Conservation (phyloP, 805 yeast genomes). For the Kuraishia hungarica region DNA sequence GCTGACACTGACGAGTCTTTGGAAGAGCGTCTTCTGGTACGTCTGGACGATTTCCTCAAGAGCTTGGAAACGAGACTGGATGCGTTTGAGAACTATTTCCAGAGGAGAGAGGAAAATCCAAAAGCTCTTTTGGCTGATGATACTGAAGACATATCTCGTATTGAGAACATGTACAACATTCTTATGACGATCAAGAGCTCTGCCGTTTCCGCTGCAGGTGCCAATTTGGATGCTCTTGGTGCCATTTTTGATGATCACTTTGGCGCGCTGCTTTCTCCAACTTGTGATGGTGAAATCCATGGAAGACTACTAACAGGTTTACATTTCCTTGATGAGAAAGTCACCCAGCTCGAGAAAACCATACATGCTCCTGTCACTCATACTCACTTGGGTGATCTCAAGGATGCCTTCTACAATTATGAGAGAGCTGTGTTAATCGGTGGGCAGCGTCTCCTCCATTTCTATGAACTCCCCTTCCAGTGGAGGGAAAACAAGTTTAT, state of each 20-base stretch:
- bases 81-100: constrained; percentile 18
- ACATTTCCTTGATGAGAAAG: constrained; percentile 30
- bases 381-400: constrained; percentile 16
- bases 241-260: constrained; percentile 21
- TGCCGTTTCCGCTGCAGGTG: constrained; percentile 9
- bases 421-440: constrained; percentile 37
- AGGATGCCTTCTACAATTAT: constrained; percentile 34
- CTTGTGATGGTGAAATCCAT: constrained; percentile 10
- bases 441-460: constrained; percentile 46
- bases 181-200: constrained; percentile 14
- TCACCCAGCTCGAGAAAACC: constrained; percentile 27
- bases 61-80: constrained; percentile 20
- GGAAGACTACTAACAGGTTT: constrained; percentile 25
- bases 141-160: constrained; percentile 1
- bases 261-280: constrained; percentile 11
- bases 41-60: constrained; percentile 18
- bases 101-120: constrained; percentile 9
- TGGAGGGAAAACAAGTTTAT: constrained; percentile 93
- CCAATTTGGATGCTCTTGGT: background rate
- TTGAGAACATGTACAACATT: constrained; percentile 15
- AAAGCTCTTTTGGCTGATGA: constrained; percentile 1
- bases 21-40: constrained; percentile 18
- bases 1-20: constrained; percentile 6
- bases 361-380: constrained; percentile 17
- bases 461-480: constrained; percentile 81